Base-by-base conservation (phyloP, 805 yeast genomes). In the Starmerella stigmatis region DNA sequence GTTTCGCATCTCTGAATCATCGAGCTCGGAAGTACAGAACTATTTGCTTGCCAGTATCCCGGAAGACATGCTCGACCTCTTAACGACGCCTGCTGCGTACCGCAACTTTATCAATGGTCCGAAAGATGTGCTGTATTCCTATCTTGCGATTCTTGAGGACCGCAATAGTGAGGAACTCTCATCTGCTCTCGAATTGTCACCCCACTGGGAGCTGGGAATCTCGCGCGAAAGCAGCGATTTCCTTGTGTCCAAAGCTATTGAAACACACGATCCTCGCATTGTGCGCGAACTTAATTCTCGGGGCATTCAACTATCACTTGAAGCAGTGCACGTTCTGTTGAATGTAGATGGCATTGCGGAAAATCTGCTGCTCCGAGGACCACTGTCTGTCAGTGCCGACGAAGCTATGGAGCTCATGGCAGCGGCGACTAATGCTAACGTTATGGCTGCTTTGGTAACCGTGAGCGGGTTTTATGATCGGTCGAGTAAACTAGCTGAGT, bases 21-120 rank as follows among this genome's bases (percentile, higher is more conserved):
- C 26, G 4, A 32, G 34, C 13, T 37, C 42, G 12, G 39, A 45
- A 2, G 48, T 52, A 2, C 43, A 47, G 5, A 46, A 40, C 16
- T 45, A 47, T 19, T 36, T 57, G 33, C 38, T 57, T 10, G 44
- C 50, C 3, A 54, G 43, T 19, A 44, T 57, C 12, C 59, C 59
- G 3, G 52, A 49, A 1, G 51, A 44, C 10, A 20, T 47, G 28
- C 39, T 44, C 1, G 26, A 38, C 2, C n/a, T 44, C 3, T 22
- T 55, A 19, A 42, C 38, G 6, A 27, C 38, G 4, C 37, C 43
- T 4, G 40, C 53, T 1, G 54, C 48, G 11, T 45, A 38, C 34
- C 9, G 13, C 8, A 41, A 31, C 2, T 50, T 47, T 26, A n/a
- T 52, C n/a, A 15, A 9, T 2, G 39, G 29, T 2, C 23, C 39